Percentiles rank a stretch among this genome's conserved stretches.
Conservation (phyloP, 148 eudicot species). For the Chenopodium suecicum region DNA sequence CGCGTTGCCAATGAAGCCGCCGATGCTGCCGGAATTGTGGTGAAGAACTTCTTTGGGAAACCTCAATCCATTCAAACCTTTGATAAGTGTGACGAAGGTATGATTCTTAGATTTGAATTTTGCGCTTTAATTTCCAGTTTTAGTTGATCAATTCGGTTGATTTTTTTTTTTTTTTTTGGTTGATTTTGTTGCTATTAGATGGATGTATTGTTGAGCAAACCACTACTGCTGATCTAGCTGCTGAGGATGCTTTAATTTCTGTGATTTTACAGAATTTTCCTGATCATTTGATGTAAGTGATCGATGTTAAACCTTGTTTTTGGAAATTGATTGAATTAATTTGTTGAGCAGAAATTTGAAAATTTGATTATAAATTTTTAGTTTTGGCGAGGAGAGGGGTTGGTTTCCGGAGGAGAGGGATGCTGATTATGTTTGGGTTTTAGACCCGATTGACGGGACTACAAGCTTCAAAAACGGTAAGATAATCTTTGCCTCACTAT, state of each 20-base stretch:
- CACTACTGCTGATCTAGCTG: constrained; percentile 8
- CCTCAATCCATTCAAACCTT: neutral
- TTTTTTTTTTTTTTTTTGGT: too few species aligned
- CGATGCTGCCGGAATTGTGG: neutral
- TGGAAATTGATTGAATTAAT: neutral
- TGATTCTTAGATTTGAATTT: neutral
- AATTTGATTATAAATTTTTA: neutral
- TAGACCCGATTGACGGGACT: constrained; percentile 22
- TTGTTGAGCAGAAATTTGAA: neutral
- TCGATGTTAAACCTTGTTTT: neutral
- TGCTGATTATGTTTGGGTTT: constrained; percentile 18
- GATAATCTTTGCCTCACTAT: neutral
- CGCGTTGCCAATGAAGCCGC: constrained; percentile 10
- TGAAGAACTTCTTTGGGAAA: neutral
- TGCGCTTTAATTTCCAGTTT: too few species aligned
- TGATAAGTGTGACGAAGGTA: constrained; percentile 10
- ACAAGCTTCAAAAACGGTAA: constrained; percentile 18
- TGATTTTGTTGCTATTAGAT: neutral
- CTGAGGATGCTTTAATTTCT: constrained; percentile 19
- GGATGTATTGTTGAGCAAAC: constrained; percentile 14
- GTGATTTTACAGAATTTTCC: neutral
- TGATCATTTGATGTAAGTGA: neutral
- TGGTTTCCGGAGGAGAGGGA: constrained; percentile 2
- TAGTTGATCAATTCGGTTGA: too few species aligned
- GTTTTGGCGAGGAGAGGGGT: constrained; percentile 20